These are phyloP conservation scores for Pelargonium australe DNA, from an alignment of 441 rosid genomes.

Conservation along the genomic window DNA sequence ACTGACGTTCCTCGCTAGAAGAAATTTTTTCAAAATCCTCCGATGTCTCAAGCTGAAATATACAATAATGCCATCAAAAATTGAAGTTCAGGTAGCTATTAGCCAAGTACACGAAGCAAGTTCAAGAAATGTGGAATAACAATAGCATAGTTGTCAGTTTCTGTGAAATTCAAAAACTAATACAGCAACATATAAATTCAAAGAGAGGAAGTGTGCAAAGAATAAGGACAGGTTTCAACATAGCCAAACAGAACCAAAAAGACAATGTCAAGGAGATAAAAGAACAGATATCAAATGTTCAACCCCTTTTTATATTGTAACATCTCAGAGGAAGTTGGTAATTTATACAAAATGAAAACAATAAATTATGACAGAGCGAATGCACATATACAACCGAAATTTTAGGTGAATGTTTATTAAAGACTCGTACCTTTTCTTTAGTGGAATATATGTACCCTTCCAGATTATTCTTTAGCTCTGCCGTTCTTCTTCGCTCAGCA, in stretches of 20 bases:
- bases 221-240: not conserved
- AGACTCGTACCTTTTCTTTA: conserved; percentile 75
- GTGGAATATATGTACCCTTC: conserved; percentile 92
- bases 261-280: not conserved
- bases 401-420: conserved; percentile 11
- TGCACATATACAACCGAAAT: conserved; percentile 11
- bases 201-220: no score
- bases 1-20: conserved; percentile 65
- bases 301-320: not conserved
- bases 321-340: not conserved
- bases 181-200: no score
- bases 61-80: conserved; percentile 15
- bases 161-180: no score
- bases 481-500: conserved; percentile 80
- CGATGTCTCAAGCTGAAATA: conserved; percentile 65
- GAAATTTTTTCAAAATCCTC: conserved; percentile 70
- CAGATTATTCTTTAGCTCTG: conserved; percentile 83
- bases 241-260: not conserved
- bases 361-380: not conserved
- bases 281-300: not conserved
- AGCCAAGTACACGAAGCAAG: no score
- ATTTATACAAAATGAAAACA: not conserved
- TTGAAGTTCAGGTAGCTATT: not conserved
- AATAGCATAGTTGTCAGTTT: no score
- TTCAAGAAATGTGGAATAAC: no score